Evolutionary conservation across 768 basidiomycete genomes (phyloP), one percentile per base, ranked within the genome.

Genomic region (Heimioporus sp.): DNA sequence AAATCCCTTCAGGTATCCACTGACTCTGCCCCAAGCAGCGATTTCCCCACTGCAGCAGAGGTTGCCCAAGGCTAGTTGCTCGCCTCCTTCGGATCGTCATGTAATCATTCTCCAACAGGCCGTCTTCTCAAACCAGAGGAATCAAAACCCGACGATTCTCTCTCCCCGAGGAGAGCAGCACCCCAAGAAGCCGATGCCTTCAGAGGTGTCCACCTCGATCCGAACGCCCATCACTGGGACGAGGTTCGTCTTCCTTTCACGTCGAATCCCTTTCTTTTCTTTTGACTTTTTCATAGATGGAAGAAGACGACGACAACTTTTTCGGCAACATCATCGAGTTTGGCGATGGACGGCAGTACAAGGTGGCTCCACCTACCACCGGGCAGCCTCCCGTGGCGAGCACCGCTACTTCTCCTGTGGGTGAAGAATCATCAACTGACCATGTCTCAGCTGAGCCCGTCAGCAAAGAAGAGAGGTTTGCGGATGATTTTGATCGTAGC

Each of bases 41-140:
- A 98, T 57, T 99, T 99, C 65, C 97, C 97, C 8, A 99, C 97
- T 6, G 94, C 96, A 42, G 92, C 92, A 35, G 97, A 99, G 74
- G 92, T 93, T 40, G 91, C 91, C 8, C 86, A 87, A 73, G 87
- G 91, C 87, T 59, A 60, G 81, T 74, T 19, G 34, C 47, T 48
- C 48, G 41, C 43, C 35, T 17, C 28, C 38, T 10, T 50, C 46
- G 8, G 44, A 47, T 3, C 7, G 24, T 28, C 24, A 28, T 42
- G 34, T 61, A 57, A 61, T 51, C 45, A 47, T 59, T 45, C 62
- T 47, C 28, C 46, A 21, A 39, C 51, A 68, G 65, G 55, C 31
- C 61, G 62, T 21, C 24, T 49, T 42, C 51, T 51, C 10, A 61
- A 65, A 46, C 11, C 37, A 8, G 69, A 68, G 48, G 56, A 78